Percentiles rank a stretch among this genome's conserved stretches.
phyloP scores from a whole-genome alignment of 78 protist species.

The Cavenderia fasciculata region DNA sequence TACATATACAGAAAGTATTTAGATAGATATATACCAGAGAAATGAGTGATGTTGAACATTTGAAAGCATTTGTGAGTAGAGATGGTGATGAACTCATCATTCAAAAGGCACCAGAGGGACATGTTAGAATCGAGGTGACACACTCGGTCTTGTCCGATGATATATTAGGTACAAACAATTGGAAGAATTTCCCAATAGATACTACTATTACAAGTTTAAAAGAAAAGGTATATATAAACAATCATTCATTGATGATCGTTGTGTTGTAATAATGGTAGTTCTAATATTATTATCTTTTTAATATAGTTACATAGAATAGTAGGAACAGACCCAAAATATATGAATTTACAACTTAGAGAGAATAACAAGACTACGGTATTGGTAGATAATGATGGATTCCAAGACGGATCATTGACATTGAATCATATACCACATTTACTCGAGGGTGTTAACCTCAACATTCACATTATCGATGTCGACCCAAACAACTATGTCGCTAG shows the following conservation, averaged over 20 bases:
- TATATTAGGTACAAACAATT: slow-evolving; percentile 53
- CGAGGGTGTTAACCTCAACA: slow-evolving; percentile 29
- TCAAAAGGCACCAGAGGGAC: slow-evolving; percentile 66
- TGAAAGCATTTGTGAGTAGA: slow-evolving; percentile 39
- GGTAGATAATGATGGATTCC: too few species aligned
- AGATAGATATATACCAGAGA: background rate
- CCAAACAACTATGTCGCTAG: slow-evolving; percentile 51
- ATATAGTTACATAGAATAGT: slow-evolving; percentile 64
- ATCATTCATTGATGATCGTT: background rate
- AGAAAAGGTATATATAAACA: slow-evolving; percentile 46
- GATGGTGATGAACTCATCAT: background rate
- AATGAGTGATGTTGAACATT: slow-evolving; percentile 1
- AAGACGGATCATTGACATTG: too few species aligned
- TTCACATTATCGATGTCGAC: slow-evolving; percentile 84
- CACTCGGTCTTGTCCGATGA: slow-evolving; percentile 69
- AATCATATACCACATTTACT: too few species aligned
- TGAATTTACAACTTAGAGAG: slow-evolving; percentile 63
- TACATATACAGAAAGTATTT: too few species aligned
- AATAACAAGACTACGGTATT: background rate
- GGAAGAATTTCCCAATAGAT: slow-evolving; percentile 58
- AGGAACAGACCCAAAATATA: slow-evolving; percentile 81
- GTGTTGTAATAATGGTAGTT: too few species aligned
- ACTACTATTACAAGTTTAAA: slow-evolving; percentile 69
- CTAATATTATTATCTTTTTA: background rate
- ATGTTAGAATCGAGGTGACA: slow-evolving; percentile 68